phyloP scores from a whole-genome alignment of 2,329 filamentous ascomycete genomes.

The Clonostachys solani region DNA sequence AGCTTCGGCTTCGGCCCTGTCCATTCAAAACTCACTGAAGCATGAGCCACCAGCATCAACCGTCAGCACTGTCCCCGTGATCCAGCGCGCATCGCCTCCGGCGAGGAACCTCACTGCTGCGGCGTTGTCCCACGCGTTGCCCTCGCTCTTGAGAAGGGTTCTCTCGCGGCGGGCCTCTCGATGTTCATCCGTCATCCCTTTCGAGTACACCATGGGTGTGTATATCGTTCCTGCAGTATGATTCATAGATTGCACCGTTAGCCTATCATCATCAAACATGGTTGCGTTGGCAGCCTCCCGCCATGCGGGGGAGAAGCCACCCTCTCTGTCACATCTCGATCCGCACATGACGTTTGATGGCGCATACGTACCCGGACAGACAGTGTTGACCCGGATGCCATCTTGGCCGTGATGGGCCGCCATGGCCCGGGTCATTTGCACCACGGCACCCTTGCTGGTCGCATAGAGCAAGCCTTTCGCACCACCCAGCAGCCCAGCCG shows the following conservation, averaged over 20 bases:
- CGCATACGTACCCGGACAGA: slow-evolving; percentile 36
- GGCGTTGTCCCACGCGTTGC: slow-evolving; percentile 37
- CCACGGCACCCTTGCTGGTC: slow-evolving; percentile 40
- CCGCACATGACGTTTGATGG: background rate
- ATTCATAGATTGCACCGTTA: background rate
- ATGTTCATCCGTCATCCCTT: slow-evolving; percentile 31
- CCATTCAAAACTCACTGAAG: too few relatives aligned
- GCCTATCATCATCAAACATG: too few relatives aligned
- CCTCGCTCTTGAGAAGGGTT: slow-evolving; percentile 33
- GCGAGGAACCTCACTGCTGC: slow-evolving; percentile 31
- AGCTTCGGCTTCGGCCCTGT: too few relatives aligned
- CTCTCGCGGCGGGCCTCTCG: slow-evolving; percentile 28
- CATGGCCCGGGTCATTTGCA: slow-evolving; percentile 49
- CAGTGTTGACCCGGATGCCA: slow-evolving; percentile 43
- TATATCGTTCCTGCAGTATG: slow-evolving; percentile 30
- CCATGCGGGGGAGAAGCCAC: too few relatives aligned
- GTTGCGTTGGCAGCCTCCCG: too few relatives aligned
- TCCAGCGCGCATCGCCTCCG: slow-evolving; percentile 34
- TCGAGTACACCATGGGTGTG: slow-evolving; percentile 38
- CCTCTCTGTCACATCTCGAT: too few relatives aligned
- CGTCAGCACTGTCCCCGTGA: slow-evolving; percentile 32
- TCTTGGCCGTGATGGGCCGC: slow-evolving; percentile 40
- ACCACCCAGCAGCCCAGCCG: slow-evolving; percentile 49
- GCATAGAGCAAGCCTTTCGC: slow-evolving; percentile 39
- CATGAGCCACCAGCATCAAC: slow-evolving; percentile 33